Evolutionary conservation across 2,329 filamentous ascomycete species (phyloP).

Genomic region (Hypoxylon sp.): DNA sequence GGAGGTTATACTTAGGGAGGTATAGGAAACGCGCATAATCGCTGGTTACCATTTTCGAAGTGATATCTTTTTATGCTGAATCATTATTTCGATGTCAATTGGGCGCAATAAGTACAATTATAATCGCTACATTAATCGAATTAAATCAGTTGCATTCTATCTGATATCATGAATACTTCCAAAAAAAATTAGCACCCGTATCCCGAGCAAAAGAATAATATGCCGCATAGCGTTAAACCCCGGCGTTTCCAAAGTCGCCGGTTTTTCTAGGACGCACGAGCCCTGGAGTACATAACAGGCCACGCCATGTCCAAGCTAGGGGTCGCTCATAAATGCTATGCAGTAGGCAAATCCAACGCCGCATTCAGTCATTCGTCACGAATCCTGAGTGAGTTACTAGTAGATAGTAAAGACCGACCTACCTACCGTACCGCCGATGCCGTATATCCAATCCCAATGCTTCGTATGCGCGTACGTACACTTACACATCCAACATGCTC

Average conservation of each 20-base stretch:
- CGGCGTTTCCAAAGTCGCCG: neutral
- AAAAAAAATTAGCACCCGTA: neutral
- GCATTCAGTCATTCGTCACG: conserved; percentile 28
- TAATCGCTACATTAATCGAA: too few relatives aligned
- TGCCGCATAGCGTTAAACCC: neutral
- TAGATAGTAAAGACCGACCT: conserved; percentile 32
- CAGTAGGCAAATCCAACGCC: conserved; percentile 20
- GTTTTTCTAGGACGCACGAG: too few relatives aligned
- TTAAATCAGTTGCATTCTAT: conserved; percentile 5
- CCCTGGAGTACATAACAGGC: too few relatives aligned
- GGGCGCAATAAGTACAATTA: too few relatives aligned
- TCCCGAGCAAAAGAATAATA: conserved; percentile 1
- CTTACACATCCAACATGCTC: conserved; percentile 67
- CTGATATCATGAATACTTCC: neutral
- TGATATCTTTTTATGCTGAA: too few relatives aligned
- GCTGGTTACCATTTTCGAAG: too few relatives aligned
- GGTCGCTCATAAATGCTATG: conserved; percentile 9
- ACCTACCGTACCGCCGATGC: neutral
- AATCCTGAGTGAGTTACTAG: conserved; percentile 13
- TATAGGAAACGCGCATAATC: too few relatives aligned
- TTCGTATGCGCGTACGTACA: conserved; percentile 47
- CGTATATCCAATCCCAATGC: conserved; percentile 1
- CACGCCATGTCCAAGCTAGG: too few relatives aligned
- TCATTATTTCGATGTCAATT: too few relatives aligned
- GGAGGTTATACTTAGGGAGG: too few relatives aligned